Evolutionary conservation across 106 monocot genomes (phyloP), one percentile per base, ranked within the genome.

Genomic region (Amphibolis antarctica): DNA sequence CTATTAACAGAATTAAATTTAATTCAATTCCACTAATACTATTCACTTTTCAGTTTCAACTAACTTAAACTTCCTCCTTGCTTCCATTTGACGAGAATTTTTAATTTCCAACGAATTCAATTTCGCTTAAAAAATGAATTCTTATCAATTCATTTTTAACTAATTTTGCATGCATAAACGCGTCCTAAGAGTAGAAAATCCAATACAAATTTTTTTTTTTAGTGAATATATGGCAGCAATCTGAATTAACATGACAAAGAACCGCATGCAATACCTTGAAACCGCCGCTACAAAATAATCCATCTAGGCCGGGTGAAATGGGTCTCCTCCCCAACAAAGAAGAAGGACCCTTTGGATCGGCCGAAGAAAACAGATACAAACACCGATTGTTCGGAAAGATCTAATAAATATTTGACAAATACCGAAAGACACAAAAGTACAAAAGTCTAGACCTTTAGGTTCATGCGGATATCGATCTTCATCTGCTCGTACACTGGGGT

Each of bases 381-480:
- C 50, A 65, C 13, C 10, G 4, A 9, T 27, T 29, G 28, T 29
- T 22, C 28, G 9, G 4, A 46, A 67, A 54, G 0, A 54, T 0
- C 12, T n/a, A n/a, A n/a, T n/a, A 24, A 42, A 51, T 0, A 2
- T 22, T 43, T 17, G 9, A 20, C 44, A 22, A 59, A 58, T n/a
- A n/a, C n/a, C 6, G n/a, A 65, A 0, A 4, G 9, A 28, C 15
- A 10, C 28, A 5, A 66, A 20, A 10, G 29, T 17, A 18, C 7
- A 2, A 36, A 36, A 36, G 0, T n/a, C 19, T 2, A 61, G 14
- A 83, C 93, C 85, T 93, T 93, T 51, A 89, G 85, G 64, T 93
- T 93, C 93, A 93, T 93, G 61, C 93, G 78, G 61, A 93, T 83
- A 46, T 93, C 93, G 55, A 93, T 65, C 79, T 89, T 83, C 93